These are phyloP conservation scores for Myochromella boudieri DNA, from an alignment of 768 basidiomycete species.

Conservation along the genomic window DNA sequence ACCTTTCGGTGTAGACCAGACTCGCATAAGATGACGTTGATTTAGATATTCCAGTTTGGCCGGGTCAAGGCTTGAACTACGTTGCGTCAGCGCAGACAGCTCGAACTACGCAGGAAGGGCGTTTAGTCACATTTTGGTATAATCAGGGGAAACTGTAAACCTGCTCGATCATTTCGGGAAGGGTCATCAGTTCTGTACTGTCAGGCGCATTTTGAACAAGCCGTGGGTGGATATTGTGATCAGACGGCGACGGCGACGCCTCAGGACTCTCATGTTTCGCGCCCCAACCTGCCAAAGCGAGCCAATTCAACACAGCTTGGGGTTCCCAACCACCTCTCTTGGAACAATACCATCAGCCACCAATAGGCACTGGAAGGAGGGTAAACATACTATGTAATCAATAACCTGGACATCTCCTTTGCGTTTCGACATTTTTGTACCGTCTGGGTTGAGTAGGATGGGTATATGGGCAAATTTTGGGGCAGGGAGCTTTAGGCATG, in stretches of 20 bases:
- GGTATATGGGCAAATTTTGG: slow-evolving; percentile 93
- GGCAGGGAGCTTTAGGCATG: slow-evolving; percentile 63
- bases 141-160: slow-evolving; percentile 31
- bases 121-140: not conserved
- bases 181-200: slow-evolving; percentile 60
- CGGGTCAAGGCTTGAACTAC: slow-evolving; percentile 79
- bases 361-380: slow-evolving; percentile 2
- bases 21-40: slow-evolving; percentile 74
- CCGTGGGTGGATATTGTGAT: slow-evolving; percentile 16
- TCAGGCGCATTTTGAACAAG: slow-evolving; percentile 50
- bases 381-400: slow-evolving; percentile 72
- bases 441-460: slow-evolving; percentile 84
- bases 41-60: slow-evolving; percentile 86
- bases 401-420: slow-evolving; percentile 86
- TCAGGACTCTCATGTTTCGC: slow-evolving; percentile 39
- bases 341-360: not conserved
- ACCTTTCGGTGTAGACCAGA: slow-evolving; percentile 49
- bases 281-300: slow-evolving; percentile 94
- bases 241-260: slow-evolving; percentile 20
- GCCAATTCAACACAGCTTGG: slow-evolving; percentile 86
- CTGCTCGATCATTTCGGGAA: slow-evolving; percentile 63
- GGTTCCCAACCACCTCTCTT: slow-evolving; percentile 91
- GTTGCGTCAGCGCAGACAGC: slow-evolving; percentile 71
- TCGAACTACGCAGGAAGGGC: slow-evolving; percentile 57
- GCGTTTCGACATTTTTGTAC: slow-evolving; percentile 93